Conservation (phyloP, 148 eudicot species). For the Polygonum maritimum region DNA sequence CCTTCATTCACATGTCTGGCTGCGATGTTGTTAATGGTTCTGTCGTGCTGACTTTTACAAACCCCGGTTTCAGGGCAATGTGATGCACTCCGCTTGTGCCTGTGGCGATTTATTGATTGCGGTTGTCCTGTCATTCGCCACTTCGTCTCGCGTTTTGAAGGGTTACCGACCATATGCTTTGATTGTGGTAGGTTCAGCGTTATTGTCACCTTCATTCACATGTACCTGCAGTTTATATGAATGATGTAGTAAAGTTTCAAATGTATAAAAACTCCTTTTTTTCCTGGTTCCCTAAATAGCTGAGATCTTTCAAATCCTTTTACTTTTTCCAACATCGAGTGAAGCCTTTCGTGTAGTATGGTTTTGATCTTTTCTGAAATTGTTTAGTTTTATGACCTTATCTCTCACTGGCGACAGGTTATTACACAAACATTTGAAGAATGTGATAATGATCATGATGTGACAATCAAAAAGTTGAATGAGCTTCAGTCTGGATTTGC, state of each 20-base stretch:
- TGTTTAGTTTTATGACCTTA: neutral
- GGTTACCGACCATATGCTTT: no score
- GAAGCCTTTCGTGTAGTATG: neutral
- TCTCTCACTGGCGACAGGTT: slow-evolving; percentile 20
- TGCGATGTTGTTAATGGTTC: no score
- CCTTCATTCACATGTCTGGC: no score
- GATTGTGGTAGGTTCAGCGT: no score
- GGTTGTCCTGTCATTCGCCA: no score
- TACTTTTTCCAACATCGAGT: neutral
- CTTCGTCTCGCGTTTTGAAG: no score
- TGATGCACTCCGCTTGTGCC: no score
- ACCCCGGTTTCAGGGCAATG: no score
- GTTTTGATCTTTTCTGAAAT: neutral
- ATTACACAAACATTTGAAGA: slow-evolving; percentile 66
- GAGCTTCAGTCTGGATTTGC: slow-evolving; percentile 54
- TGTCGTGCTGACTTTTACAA: no score
- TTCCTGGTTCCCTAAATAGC: neutral
- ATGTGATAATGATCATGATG: slow-evolving; percentile 63
- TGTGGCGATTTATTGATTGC: no score
- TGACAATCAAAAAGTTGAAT: slow-evolving; percentile 59
- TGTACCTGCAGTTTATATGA: neutral
- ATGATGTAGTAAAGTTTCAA: neutral
- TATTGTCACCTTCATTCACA: no score
- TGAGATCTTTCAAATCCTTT: neutral
- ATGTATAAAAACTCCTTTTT: neutral